Base-by-base conservation (phyloP, 2,329 filamentous ascomycete species). In the Colletotrichum sp. region DNA sequence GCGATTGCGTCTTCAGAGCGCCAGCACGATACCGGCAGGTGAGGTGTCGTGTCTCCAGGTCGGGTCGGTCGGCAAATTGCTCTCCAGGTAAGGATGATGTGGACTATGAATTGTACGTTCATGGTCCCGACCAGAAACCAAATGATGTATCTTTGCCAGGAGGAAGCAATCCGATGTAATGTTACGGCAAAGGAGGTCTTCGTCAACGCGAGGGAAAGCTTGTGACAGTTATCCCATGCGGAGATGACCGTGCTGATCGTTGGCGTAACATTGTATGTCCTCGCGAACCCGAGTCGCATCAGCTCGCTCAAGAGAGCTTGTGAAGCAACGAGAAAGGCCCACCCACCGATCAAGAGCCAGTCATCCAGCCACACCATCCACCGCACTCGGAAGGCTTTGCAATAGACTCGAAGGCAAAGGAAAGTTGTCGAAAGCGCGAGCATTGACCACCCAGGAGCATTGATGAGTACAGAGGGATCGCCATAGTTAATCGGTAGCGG, bases 261-360 rank as follows among this genome's bases (percentile, higher is more conserved):
- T 18, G 55, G 21, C 2, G 44, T 44, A 7, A 64, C 34, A 5
- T 36, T 30, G 34, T 64, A 64, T 0, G n/a, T 39, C 3, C n/a
- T 8, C 0, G 62, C 62, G 0, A 36, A 64, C 1, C 62, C 62
- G 0, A 39, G 62, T 1, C 85, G 2, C 74, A 76, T 76, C 18
- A 72, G 18, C 70, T 59, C 55, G 55, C 55, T 59, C 65, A 55
- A 16, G 24, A 69, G 7, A 39, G 76, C 62, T 21, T 74, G 67
- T 71, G 76, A 80, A 75, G 67, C 80, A 0, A 81, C 66, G 6
- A 78, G 72, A 21, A 80, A 67, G 72, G 80, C 80, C 81, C 80
- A 84, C 2, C 83, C 78, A 2, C 66, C 73, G 12, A 81, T 72
- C 26, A 84, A 78, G 28, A 83, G 72, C 66, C 80, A 78, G 68